Evolutionary conservation across 116 monocot species (phyloP).

Genomic region (Dioscorea cayenensis): DNA sequence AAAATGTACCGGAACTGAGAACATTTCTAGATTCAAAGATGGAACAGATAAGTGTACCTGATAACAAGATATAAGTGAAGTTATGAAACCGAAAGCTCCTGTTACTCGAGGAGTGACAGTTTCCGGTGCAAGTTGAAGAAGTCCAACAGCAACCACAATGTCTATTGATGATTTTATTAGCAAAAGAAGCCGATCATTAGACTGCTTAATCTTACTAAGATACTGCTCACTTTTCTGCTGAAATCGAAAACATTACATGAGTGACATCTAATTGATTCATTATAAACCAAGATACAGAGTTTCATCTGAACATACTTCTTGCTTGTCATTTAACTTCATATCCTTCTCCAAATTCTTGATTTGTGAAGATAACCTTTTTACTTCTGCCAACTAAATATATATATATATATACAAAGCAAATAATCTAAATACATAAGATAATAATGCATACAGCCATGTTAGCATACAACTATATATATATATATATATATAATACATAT

Average conservation of each 20-base stretch:
- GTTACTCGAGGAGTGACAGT: slow-evolving; percentile 58
- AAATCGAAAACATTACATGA: not conserved
- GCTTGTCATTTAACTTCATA: slow-evolving; percentile 28
- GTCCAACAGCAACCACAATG: slow-evolving; percentile 59
- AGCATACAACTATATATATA: slow-evolving; percentile 1
- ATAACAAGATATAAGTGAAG: slow-evolving; percentile 58
- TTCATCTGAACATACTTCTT: slow-evolving; percentile 17
- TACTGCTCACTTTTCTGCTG: slow-evolving; percentile 26
- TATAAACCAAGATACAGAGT: not conserved
- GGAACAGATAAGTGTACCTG: slow-evolving; percentile 23
- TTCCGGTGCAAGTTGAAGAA: slow-evolving; percentile 60
- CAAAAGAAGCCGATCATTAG: slow-evolving; percentile 50
- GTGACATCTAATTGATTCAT: not conserved
- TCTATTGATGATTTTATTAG: slow-evolving; percentile 56
- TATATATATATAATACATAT: not conserved
- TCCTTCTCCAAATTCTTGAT: slow-evolving; percentile 54
- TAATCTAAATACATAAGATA: no score
- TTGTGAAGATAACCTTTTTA: slow-evolving; percentile 45
- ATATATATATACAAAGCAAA: no score
- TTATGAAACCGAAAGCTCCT: slow-evolving; percentile 50
- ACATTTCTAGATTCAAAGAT: not conserved
- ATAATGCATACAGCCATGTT: no score
- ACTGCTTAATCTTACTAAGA: slow-evolving; percentile 31
- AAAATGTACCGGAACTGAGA: not conserved
- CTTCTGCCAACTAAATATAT: slow-evolving; percentile 34